Evolutionary conservation across 2,329 filamentous ascomycete species (phyloP), one percentile per base, ranked within the genome.

Genomic region (Neopestalotiopsis sp.): DNA sequence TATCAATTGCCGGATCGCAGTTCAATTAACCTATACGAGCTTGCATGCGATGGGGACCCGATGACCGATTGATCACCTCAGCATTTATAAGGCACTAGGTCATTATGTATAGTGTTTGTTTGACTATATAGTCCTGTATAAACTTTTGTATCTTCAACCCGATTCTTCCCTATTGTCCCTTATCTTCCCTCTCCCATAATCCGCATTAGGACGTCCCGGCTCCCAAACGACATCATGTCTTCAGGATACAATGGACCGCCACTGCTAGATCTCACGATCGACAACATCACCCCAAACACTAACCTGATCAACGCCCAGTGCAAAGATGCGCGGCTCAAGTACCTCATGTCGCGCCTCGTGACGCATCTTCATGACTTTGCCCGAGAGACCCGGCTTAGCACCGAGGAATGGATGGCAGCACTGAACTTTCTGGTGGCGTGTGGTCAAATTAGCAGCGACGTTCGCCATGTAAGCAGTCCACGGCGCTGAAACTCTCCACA

Each of bases 301-400:
- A 86, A 91, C 76, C 84, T 86, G 60, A 94, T 94, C 80, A 95
- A 95, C 81, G 91, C 91, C 10, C 88, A 91, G 82, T 88, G 89
- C 74, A 77, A 84, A 10, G 85, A 94, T 75, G 82, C 86, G 28
- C 87, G 93, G 24, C 82, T 93, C 70, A 91, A 88, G 71, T 95
- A 93, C 78, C 79, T 96, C 60, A 87, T 95, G 77, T 88, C 92
- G 74, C 86, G 91, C 20, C 85, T 95, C 14, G 91, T 95, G 62
- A 88, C 89, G 13, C 93, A 96, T 80, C 83, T 95, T 1, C 93
- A 96, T 80, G 92, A 95, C 81, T 95, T 94, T 77, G 92, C 92
- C 4, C 87, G 92, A 67, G 93, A 95, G 79, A 95, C 92, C 1
- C 84, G 92, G 38, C 84, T 95, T 42, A 92, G 89, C 77, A 92